phyloP scores from a whole-genome alignment of 148 eudicot species.

The Chenopodium berlandieri region DNA sequence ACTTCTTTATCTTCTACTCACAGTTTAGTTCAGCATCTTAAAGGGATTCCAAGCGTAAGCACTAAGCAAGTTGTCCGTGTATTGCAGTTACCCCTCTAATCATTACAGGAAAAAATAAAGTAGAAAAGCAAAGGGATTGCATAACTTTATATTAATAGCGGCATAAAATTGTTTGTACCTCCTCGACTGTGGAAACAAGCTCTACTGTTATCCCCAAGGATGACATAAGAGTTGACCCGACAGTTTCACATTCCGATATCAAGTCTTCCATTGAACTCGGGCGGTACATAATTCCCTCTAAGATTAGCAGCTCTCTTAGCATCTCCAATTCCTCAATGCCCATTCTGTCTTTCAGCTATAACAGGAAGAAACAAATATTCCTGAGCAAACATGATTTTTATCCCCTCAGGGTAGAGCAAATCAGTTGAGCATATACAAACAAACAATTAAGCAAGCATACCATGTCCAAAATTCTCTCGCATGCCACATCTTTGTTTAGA shows the following conservation, averaged over 20 bases:
- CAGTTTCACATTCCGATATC: conserved; percentile 53
- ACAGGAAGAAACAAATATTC: conserved; percentile 17
- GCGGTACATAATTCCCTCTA: conserved; percentile 62
- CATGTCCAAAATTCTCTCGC: conserved; percentile 61
- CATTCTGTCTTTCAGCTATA: conserved; percentile 59
- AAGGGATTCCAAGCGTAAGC: no score
- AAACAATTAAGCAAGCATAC: conserved; percentile 30
- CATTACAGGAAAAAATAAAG: neutral
- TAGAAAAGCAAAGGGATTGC: neutral
- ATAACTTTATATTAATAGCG: neutral
- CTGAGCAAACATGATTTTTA: neutral
- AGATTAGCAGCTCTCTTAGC: conserved; percentile 63
- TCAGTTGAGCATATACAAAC: neutral
- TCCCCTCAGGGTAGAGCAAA: neutral
- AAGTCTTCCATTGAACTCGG: conserved; percentile 49
- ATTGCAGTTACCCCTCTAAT: neutral
- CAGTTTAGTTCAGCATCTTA: neutral
- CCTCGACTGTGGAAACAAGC: conserved; percentile 43
- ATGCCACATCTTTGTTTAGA: conserved; percentile 38
- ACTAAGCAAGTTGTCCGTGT: neutral
- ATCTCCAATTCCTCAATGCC: conserved; percentile 57
- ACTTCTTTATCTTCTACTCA: neutral
- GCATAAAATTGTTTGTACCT: conserved; percentile 40
- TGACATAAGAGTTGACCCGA: conserved; percentile 51
- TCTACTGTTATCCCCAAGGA: conserved; percentile 57